These are phyloP conservation scores for Misopates orontium DNA, from an alignment of 257 asterid genomes.

Conservation along the genomic window DNA sequence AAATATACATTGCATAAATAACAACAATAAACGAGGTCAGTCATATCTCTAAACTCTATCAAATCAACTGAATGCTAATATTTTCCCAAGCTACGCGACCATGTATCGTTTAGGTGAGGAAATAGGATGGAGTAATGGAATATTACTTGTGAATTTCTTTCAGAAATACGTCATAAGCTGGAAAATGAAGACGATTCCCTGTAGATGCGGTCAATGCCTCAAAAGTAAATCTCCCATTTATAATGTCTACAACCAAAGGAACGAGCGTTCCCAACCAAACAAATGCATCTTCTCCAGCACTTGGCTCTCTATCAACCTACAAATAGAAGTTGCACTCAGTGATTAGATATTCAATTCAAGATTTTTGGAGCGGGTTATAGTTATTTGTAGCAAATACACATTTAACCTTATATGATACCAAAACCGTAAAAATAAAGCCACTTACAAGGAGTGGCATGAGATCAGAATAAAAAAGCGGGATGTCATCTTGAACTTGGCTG, in stretches of 20 bases:
- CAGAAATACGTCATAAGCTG: constrained; percentile 71
- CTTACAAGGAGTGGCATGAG: constrained; percentile 92
- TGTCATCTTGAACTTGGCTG: constrained; percentile 56
- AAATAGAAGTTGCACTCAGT: constrained; percentile 7
- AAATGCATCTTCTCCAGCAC: constrained; percentile 71
- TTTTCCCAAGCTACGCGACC: too few relatives aligned
- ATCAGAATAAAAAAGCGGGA: constrained; percentile 84
- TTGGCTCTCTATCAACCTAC: constrained; percentile 68
- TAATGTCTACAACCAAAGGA: constrained; percentile 66
- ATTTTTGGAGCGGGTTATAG: not conserved
- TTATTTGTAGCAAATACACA: too few relatives aligned
- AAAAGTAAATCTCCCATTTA: constrained; percentile 76
- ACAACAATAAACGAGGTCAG: too few relatives aligned
- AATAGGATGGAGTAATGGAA: not conserved
- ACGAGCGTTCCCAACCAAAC: constrained; percentile 71
- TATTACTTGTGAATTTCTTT: constrained; percentile 54
- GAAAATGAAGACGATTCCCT: constrained; percentile 68
- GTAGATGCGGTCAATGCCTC: constrained; percentile 83
- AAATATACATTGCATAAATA: too few relatives aligned
- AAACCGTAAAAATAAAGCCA: not conserved
- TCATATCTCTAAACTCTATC: too few relatives aligned
- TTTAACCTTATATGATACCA: not conserved
- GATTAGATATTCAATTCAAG: not conserved
- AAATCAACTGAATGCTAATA: too few relatives aligned
- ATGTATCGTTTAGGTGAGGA: too few relatives aligned